Base-by-base conservation (phyloP, 108 stramenopile species). In the Stephanodiscus minutulus region DNA sequence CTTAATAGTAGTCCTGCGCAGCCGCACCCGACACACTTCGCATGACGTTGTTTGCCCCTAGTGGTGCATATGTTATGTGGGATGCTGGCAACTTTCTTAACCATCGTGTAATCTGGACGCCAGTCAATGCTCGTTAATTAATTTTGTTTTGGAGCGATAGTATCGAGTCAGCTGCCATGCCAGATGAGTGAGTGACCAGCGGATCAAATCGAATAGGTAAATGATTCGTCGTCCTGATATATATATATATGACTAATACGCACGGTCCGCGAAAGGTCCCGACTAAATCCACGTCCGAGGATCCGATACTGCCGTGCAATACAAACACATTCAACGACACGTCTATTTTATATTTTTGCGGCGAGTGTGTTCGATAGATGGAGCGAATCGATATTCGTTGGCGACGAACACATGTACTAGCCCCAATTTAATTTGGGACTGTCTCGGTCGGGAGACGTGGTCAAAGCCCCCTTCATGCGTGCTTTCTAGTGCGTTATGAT, bases 291-390 rank as follows among this genome's bases (percentile, higher is more conserved):
- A 59, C 71, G 78, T 79, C 72, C 62, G 61, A 48, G 71, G 78
- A 79, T 79, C 78, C 78, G 78, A 79, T 79, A 79, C 78, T 73
- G 78, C 67, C 78, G 35, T 79, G 78, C 78, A 36, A 79, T 44
- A 79, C 48, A 39, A 33, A 72, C 57, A 41, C 67, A 68, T 50
- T n/a, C 44, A 52, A 21, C 31, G 27, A 10, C 37, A 36, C 37
- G 20, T 39, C 57, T 31, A 18, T 56, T 10, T 36, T 11, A 36
- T 6, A 18, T 22, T 5, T 47, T 49, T 17, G 1, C 25, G 37
- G 66, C 50, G 39, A 55, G 54, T 53, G 35, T 53, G 72, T 65
- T 61, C 63, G 56, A 31, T n/a, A 61, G 65, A 62, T 53, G 15
- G 22, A 31, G 27, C n/a, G 46, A 54, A 17, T 63, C 35, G 17